These are phyloP conservation scores for Cercophora samala DNA, from an alignment of 495 filamentous ascomycete genomes.

Conservation along the genomic window DNA sequence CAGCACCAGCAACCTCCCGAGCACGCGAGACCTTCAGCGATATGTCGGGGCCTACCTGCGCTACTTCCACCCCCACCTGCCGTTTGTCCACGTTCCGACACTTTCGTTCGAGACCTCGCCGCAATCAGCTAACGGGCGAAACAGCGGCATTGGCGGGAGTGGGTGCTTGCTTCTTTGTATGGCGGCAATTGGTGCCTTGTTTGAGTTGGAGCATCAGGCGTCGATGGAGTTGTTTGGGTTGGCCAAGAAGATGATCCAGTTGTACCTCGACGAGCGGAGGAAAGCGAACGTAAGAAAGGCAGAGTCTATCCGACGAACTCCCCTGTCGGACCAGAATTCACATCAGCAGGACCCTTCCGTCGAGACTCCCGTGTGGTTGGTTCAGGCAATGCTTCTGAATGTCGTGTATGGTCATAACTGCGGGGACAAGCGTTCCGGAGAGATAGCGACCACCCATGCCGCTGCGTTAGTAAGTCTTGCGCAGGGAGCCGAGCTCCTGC, in stretches of 20 bases:
- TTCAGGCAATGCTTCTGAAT: slow-evolving; percentile 98
- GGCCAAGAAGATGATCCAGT: slow-evolving; percentile 90
- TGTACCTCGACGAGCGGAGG: slow-evolving; percentile 89
- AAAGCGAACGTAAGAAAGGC: slow-evolving; percentile 84
- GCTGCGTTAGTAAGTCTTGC: slow-evolving; percentile 88
- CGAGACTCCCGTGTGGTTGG: slow-evolving; percentile 90
- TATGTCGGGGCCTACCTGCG: slow-evolving; percentile 89
- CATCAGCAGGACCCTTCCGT: slow-evolving; percentile 61
- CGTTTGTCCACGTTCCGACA: slow-evolving; percentile 90
- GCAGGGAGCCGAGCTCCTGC: slow-evolving; percentile 73
- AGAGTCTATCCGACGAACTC: slow-evolving; percentile 57
- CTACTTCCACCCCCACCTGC: slow-evolving; percentile 92
- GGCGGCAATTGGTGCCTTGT: slow-evolving; percentile 93
- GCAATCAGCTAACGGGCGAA: slow-evolving; percentile 59
- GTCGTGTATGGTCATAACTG: slow-evolving; percentile 95
- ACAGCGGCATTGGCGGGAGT: slow-evolving; percentile 70
- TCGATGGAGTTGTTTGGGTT: slow-evolving; percentile 88
- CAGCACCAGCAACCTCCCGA: slow-evolving; percentile 62
- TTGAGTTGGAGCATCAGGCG: slow-evolving; percentile 74
- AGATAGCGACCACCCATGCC: slow-evolving; percentile 89
- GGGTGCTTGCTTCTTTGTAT: slow-evolving; percentile 92
- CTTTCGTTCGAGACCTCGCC: slow-evolving; percentile 82
- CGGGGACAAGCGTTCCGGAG: slow-evolving; percentile 82
- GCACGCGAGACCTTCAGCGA: slow-evolving; percentile 86
- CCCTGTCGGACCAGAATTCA: slow-evolving; percentile 45